These are phyloP conservation scores for Chrysoporthe deuterocubensis DNA, from an alignment of 2,329 filamentous ascomycete genomes.

Conservation along the genomic window DNA sequence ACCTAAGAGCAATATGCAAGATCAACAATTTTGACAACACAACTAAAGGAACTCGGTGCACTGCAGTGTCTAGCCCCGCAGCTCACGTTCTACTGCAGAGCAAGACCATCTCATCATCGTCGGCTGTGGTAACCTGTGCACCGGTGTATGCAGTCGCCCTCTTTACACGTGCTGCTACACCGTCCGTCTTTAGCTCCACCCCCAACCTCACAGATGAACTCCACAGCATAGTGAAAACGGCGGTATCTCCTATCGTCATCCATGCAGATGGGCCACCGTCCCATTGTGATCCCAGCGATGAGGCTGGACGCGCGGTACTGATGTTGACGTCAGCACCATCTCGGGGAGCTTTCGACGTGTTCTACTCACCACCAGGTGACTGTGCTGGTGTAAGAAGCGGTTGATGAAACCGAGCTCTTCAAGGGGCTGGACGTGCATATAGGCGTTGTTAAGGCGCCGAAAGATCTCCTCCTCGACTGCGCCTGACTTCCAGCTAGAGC, in stretches of 20 bases:
- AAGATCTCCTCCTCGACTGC: constrained; percentile 21
- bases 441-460: constrained; percentile 10
- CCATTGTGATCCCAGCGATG: too few relatives aligned
- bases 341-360: background rate
- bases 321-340: background rate
- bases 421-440: constrained; percentile 2
- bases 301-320: too few relatives aligned
- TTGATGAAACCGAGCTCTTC: constrained; percentile 24
- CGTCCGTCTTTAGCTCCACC: background rate
- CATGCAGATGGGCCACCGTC: too few relatives aligned
- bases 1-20: too few relatives aligned
- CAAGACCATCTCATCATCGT: background rate
- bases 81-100: background rate
- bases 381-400: background rate
- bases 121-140: background rate
- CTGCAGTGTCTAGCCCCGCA: too few relatives aligned
- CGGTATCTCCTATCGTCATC: too few relatives aligned
- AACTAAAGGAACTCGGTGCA: too few relatives aligned
- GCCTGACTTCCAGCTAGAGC: background rate
- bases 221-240: background rate
- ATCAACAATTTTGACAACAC: too few relatives aligned
- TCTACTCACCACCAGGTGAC: background rate
- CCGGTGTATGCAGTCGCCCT: background rate
- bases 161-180: too few relatives aligned
- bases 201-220: background rate